These are phyloP conservation scores for Aureobasidium sp. DNA, from an alignment of 2,329 filamentous ascomycete species.

Conservation along the genomic window DNA sequence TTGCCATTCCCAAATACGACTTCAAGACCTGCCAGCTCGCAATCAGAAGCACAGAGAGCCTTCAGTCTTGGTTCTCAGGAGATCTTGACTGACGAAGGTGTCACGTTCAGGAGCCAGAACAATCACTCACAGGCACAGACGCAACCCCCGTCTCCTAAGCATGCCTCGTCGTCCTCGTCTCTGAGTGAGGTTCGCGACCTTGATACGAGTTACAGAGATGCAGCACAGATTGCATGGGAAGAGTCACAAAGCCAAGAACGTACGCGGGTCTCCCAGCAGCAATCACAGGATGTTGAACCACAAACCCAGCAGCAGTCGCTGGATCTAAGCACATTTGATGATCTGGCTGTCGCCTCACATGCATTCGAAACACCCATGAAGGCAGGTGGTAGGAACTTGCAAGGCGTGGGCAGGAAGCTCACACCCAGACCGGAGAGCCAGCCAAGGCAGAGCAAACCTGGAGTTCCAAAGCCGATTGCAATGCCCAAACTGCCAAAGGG, in stretches of 20 bases:
- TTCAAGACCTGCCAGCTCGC: background rate
- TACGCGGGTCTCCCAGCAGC: background rate
- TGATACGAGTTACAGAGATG: background rate
- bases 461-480: background rate
- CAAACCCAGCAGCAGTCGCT: background rate
- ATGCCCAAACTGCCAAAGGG: background rate
- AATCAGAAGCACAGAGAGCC: background rate
- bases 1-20: background rate
- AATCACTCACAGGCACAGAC: background rate
- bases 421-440: background rate
- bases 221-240: background rate
- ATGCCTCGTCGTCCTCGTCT: background rate
- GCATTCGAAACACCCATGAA: background rate
- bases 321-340: background rate
- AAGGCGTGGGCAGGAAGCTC: slow-evolving; percentile 7
- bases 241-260: background rate
- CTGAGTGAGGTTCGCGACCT: background rate
- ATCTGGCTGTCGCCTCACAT: background rate
- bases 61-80: background rate
- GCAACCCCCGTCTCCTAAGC: background rate
- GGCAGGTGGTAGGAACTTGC: background rate
- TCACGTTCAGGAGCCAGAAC: background rate
- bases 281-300: background rate
- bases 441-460: background rate
- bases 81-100: background rate